Percentiles rank a stretch among this genome's conserved stretches.
Conservation (phyloP, 1,284 basidiomycete species). For the Cutaneotrichosporon cutaneum region DNA sequence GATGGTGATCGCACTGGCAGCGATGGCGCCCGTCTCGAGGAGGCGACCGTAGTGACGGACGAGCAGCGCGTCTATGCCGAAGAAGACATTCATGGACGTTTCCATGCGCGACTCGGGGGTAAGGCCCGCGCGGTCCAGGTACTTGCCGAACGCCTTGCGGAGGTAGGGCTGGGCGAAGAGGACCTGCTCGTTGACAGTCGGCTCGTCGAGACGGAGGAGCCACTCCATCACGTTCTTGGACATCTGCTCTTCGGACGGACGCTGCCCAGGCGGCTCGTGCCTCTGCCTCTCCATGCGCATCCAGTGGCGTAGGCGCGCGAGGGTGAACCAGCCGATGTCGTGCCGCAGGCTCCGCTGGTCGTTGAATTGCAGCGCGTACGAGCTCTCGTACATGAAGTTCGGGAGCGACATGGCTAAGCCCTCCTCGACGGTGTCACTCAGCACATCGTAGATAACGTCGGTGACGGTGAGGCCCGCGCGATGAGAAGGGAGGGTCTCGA, state of each 20-base stretch:
- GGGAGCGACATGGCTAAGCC: slow-evolving; percentile 28
- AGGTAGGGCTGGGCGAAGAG: slow-evolving; percentile 37
- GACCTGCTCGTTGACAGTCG: slow-evolving; percentile 28
- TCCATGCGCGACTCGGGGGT: slow-evolving; percentile 11
- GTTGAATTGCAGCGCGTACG: slow-evolving; percentile 45
- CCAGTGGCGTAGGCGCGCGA: slow-evolving; percentile 46
- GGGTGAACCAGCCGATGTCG: slow-evolving; percentile 43
- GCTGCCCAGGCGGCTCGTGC: neutral
- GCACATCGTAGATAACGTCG: slow-evolving; percentile 30
- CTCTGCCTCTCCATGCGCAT: slow-evolving; percentile 14
- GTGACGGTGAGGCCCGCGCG: slow-evolving; percentile 6
- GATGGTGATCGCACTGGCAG: slow-evolving; percentile 26
- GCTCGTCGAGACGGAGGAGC: slow-evolving; percentile 31
- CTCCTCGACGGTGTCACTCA: slow-evolving; percentile 20
- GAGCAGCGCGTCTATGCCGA: slow-evolving; percentile 20
- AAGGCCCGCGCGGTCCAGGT: slow-evolving; percentile 15
- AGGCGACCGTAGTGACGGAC: slow-evolving; percentile 34
- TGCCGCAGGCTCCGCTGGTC: slow-evolving; percentile 41
- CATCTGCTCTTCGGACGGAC: slow-evolving; percentile 19
- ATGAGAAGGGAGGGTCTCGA: slow-evolving; percentile 9
- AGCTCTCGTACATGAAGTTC: slow-evolving; percentile 35
- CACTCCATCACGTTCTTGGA: slow-evolving; percentile 25
- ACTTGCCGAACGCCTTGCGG: slow-evolving; percentile 29
- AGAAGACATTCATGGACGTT: slow-evolving; percentile 25
- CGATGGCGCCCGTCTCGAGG: slow-evolving; percentile 25